Percentiles rank a stretch among this genome's conserved stretches.
Evolutionary conservation across 2,329 filamentous ascomycete species (phyloP).

Genomic region (Cladosporium cucumerinum): DNA sequence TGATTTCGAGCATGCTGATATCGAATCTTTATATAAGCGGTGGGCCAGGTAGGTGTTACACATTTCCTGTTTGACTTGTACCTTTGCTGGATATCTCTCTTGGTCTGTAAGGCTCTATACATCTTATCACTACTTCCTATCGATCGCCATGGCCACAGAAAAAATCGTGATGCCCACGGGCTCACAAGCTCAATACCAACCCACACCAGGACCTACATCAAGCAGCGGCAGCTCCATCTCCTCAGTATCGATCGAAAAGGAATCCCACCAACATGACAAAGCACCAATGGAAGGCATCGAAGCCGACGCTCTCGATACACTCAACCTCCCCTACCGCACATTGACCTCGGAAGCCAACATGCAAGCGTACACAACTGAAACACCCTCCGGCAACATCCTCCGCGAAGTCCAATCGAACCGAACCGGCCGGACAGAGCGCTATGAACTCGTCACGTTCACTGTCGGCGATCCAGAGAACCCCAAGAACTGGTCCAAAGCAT

Average conservation of each 20-base stretch:
- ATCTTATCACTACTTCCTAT: too few relatives aligned
- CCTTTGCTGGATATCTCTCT: neutral
- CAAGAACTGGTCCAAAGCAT: slow-evolving; percentile 30
- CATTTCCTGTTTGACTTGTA: neutral
- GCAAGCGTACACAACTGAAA: slow-evolving; percentile 30
- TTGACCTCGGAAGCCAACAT: slow-evolving; percentile 26
- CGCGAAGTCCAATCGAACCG: slow-evolving; percentile 27
- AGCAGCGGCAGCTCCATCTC: slow-evolving; percentile 1
- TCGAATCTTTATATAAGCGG: neutral
- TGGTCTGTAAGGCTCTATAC: neutral
- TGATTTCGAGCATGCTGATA: neutral
- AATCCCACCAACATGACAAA: neutral
- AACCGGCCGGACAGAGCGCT: slow-evolving; percentile 37
- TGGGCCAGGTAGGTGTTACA: neutral
- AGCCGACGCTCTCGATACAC: slow-evolving; percentile 11
- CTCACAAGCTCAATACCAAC: neutral
- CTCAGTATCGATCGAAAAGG: slow-evolving; percentile 2
- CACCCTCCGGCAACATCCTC: slow-evolving; percentile 23
- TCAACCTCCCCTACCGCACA: slow-evolving; percentile 27
- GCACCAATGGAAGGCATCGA: slow-evolving; percentile 2
- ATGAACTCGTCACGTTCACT: slow-evolving; percentile 67
- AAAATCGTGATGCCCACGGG: neutral
- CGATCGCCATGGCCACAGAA: slow-evolving; percentile 9
- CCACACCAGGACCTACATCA: neutral
- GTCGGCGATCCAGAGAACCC: slow-evolving; percentile 45